Conservation (phyloP, 164 flowering plant genomes). For the Chloranthus sessilifolius region DNA sequence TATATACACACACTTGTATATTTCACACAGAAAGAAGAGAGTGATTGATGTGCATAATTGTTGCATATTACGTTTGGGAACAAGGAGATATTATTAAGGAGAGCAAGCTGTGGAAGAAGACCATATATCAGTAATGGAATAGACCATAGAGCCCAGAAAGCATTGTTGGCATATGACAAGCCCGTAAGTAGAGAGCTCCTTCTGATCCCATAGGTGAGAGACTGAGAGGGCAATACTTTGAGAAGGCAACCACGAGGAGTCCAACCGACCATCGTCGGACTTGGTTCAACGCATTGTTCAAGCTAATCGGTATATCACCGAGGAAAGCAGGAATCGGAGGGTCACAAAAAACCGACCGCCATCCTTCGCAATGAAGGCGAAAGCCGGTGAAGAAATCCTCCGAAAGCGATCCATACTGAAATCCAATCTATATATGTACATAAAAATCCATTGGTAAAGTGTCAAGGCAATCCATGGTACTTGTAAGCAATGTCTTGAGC, state of each 20-base stretch:
- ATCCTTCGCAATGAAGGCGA: conserved; percentile 65
- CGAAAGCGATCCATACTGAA: conserved; percentile 65
- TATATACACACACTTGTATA: no score
- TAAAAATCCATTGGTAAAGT: no score
- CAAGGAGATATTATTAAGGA: conserved; percentile 32
- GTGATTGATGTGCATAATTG: background rate
- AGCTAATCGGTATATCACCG: conserved; percentile 50
- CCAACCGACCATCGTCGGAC: conserved; percentile 65
- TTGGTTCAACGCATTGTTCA: conserved; percentile 49
- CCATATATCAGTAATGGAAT: conserved; percentile 52
- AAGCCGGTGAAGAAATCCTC: conserved; percentile 84
- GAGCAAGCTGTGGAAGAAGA: conserved; percentile 57
- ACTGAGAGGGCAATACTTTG: conserved; percentile 42
- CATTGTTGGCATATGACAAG: conserved; percentile 15
- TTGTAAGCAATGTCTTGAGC: no score
- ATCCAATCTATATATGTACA: conserved; percentile 48
- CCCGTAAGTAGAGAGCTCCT: conserved; percentile 29
- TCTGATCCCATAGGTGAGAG: conserved; percentile 38
- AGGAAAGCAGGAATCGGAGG: conserved; percentile 65
- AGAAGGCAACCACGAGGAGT: conserved; percentile 44
- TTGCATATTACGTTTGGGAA: conserved; percentile 56
- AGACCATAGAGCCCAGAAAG: conserved; percentile 42
- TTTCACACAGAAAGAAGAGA: background rate
- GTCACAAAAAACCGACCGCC: conserved; percentile 61
- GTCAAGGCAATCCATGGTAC: no score